Percentiles rank a stretch among this genome's conserved stretches.
Conservation (phyloP, 345 rosid genomes). For the Salix exigua region DNA sequence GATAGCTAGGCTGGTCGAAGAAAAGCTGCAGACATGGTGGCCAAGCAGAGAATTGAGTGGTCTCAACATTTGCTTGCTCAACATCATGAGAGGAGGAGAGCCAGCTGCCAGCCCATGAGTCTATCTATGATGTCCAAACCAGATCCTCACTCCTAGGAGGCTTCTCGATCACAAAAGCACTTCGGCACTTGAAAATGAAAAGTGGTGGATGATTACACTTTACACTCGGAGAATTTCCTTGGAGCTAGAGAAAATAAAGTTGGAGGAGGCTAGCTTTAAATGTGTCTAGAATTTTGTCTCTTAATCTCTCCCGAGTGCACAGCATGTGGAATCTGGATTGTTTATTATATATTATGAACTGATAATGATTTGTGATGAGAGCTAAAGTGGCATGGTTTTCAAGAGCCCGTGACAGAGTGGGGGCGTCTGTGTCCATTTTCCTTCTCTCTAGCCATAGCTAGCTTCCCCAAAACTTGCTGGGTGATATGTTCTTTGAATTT, state of each 20-base stretch:
- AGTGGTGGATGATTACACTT: conserved; percentile 16
- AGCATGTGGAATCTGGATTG: conserved; percentile 9
- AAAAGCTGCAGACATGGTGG: conserved; percentile 4
- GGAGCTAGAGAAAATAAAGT: background rate
- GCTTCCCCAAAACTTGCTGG: background rate
- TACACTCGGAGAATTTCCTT: background rate
- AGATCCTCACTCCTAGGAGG: conserved; percentile 25
- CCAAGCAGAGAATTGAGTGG: conserved; percentile 11
- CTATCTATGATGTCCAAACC: conserved; percentile 10
- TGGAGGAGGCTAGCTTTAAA: conserved; percentile 1
- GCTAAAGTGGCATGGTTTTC: background rate
- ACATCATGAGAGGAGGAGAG: conserved; percentile 5
- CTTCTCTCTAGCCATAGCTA: background rate
- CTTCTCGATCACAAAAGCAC: conserved; percentile 36
- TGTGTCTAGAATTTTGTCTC: background rate
- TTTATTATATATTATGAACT: background rate
- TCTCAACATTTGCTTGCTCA: conserved; percentile 6
- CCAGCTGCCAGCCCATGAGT: conserved; percentile 10
- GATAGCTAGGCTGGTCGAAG: background rate
- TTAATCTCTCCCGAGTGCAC: conserved; percentile 5
- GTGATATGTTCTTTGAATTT: background rate
- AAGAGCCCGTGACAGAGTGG: background rate
- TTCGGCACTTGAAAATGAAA: conserved; percentile 16
- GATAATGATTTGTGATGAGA: background rate
- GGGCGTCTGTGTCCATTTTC: background rate